Evolutionary conservation across 2,329 filamentous ascomycete genomes (phyloP).

Genomic region (Aspergillus proliferans): DNA sequence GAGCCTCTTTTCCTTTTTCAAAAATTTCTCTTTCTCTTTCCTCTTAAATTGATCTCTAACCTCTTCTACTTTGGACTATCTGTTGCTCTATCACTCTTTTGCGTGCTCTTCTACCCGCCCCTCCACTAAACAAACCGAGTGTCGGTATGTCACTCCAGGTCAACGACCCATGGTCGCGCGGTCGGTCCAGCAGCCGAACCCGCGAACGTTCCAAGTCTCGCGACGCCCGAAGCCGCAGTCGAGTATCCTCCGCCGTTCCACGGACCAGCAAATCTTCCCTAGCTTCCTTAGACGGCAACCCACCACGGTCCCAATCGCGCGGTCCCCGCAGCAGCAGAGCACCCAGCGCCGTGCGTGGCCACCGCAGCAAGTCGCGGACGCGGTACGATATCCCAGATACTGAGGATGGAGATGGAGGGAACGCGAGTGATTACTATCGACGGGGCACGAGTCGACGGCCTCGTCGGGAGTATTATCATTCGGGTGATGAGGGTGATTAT

Average conservation of each 20-base stretch:
- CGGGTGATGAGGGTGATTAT: background rate
- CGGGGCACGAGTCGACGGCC: background rate
- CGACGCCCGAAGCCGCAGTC: constrained; percentile 27
- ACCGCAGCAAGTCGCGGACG: background rate
- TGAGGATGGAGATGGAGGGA: background rate
- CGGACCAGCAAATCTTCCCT: too few relatives aligned
- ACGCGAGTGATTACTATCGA: background rate
- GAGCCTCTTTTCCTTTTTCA: too few relatives aligned
- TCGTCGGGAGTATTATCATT: background rate
- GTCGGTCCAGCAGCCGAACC: constrained; percentile 37
- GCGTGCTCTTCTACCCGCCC: too few relatives aligned
- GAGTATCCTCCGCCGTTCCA: constrained; percentile 13
- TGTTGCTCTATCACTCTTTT: too few relatives aligned
- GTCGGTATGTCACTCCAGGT: constrained; percentile 33
- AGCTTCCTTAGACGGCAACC: too few relatives aligned
- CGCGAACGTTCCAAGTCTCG: constrained; percentile 40
- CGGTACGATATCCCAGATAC: constrained; percentile 10
- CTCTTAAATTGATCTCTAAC: too few relatives aligned
- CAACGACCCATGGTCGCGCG: constrained; percentile 37
- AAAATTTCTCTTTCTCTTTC: too few relatives aligned
- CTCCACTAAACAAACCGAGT: constrained; percentile 1
- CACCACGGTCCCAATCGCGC: constrained; percentile 11
- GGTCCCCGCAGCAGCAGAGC: background rate
- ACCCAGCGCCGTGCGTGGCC: background rate
- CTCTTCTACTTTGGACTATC: too few relatives aligned